These are phyloP conservation scores for Penicillium pancosmium DNA, from an alignment of 495 filamentous ascomycete species.

Conservation along the genomic window DNA sequence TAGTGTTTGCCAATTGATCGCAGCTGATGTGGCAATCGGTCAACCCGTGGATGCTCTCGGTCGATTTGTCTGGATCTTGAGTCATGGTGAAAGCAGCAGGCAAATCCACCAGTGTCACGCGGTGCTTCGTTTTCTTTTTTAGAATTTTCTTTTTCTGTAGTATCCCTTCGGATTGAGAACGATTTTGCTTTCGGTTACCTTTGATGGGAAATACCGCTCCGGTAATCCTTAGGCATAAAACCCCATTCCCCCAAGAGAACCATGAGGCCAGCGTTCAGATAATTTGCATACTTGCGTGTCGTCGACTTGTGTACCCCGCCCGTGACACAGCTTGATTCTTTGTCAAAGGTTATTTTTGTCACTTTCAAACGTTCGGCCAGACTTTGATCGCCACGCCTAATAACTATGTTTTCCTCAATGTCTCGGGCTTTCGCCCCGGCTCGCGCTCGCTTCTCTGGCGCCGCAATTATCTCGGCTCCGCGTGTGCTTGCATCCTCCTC, in stretches of 20 bases:
- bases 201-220: slow-evolving; percentile 24
- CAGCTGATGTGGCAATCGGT: slow-evolving; percentile 22
- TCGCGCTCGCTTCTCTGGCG: slow-evolving; percentile 20
- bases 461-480: slow-evolving; percentile 12
- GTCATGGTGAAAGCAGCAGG: slow-evolving; percentile 35
- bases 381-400: neutral
- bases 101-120: slow-evolving; percentile 35
- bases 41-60: slow-evolving; percentile 28
- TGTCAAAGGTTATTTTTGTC: neutral
- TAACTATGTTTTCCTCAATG: slow-evolving; percentile 20
- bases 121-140: slow-evolving; percentile 23
- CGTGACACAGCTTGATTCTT: too few species aligned
- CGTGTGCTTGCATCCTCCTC: slow-evolving; percentile 13
- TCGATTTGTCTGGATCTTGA: slow-evolving; percentile 30
- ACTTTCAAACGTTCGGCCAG: neutral
- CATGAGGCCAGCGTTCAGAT: neutral
- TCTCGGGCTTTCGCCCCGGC: slow-evolving; percentile 14
- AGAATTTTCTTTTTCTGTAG: slow-evolving; percentile 9
- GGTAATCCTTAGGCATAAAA: slow-evolving; percentile 18
- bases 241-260: slow-evolving; percentile 1
- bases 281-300: slow-evolving; percentile 6
- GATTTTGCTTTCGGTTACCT: slow-evolving; percentile 25
- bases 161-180: slow-evolving; percentile 2
- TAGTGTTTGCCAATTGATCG: neutral
- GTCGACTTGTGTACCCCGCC: slow-evolving; percentile 1